Percentiles rank a stretch among this genome's conserved stretches.
phyloP scores from a whole-genome alignment of 2,329 filamentous ascomycete species.

The Monosporascus sp. region DNA sequence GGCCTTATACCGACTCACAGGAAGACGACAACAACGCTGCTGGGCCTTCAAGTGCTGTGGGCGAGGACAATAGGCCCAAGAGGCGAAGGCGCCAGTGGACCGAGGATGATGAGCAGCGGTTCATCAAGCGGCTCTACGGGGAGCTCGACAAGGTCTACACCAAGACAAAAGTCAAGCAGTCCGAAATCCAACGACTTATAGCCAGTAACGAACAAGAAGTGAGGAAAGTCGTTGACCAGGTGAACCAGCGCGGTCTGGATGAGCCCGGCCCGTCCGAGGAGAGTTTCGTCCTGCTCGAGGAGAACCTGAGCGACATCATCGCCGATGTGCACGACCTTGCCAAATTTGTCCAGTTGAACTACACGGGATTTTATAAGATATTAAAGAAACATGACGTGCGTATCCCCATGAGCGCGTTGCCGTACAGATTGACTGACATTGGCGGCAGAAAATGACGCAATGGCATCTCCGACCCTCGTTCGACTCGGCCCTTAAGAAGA shows the following conservation, averaged over 20 bases:
- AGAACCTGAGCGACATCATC: conserved; percentile 95
- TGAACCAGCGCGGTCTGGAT: conserved; percentile 57
- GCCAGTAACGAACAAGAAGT: conserved; percentile 85
- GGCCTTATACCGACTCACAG: conserved; percentile 28
- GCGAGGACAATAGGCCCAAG: conserved; percentile 34
- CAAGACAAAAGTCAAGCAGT: conserved; percentile 95
- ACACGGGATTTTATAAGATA: conserved; percentile 99
- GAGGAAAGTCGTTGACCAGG: conserved; percentile 69
- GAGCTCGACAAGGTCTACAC: conserved; percentile 97
- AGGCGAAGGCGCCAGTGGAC: conserved; percentile 66
- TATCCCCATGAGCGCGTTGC: conserved; percentile 11
- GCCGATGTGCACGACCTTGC: conserved; percentile 96
- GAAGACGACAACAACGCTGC: conserved; percentile 31
- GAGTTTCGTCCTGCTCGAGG: conserved; percentile 89
- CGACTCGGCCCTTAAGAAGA: conserved; percentile 86
- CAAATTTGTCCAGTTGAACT: conserved; percentile 97
- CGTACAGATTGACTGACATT: conserved; percentile 8
- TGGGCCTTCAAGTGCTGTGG: conserved; percentile 27
- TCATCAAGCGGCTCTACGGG: conserved; percentile 79
- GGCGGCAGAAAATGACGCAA: conserved; percentile 75
- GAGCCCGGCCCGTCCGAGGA: conserved; percentile 71
- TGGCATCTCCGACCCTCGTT: conserved; percentile 97
- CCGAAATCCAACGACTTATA: conserved; percentile 90
- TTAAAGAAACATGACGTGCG: conserved; percentile 98
- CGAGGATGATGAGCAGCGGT: conserved; percentile 85